Evolutionary conservation across 2,329 filamentous ascomycete genomes (phyloP).

Genomic region (Blumeriella jaapii): DNA sequence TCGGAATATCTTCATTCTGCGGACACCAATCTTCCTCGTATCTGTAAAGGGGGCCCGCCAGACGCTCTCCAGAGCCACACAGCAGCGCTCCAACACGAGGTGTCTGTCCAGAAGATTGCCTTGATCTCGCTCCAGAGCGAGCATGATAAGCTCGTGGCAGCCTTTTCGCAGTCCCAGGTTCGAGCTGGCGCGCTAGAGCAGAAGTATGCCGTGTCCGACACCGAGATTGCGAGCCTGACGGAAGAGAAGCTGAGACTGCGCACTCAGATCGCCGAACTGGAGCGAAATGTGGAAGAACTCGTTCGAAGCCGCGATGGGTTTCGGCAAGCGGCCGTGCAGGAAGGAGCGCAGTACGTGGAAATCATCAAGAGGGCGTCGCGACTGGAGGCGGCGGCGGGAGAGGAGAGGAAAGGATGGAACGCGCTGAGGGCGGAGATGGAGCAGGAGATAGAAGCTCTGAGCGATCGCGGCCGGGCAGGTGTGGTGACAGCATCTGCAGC

Average conservation of each 20-base stretch:
- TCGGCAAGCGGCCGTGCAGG: conserved; percentile 25
- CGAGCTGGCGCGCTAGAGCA: conserved; percentile 38
- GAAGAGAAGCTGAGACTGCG: conserved; percentile 39
- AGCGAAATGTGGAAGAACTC: conserved; percentile 37
- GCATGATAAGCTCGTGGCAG: conserved; percentile 40
- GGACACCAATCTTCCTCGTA: conserved; percentile 15
- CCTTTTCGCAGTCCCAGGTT: conserved; percentile 37
- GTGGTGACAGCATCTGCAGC: background rate
- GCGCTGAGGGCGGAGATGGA: conserved; percentile 22
- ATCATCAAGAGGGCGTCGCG: conserved; percentile 26
- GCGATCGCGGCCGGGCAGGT: conserved; percentile 3
- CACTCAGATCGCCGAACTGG: conserved; percentile 35
- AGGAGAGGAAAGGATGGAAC: conserved; percentile 24
- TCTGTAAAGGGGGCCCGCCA: conserved; percentile 10
- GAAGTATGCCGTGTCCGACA: conserved; percentile 38
- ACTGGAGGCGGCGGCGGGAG: conserved; percentile 21
- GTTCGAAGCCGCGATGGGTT: conserved; percentile 36
- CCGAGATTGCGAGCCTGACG: conserved; percentile 39
- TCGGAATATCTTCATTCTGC: conserved; percentile 13
- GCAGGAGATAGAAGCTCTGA: conserved; percentile 19
- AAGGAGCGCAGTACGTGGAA: conserved; percentile 26
- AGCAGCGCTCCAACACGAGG: conserved; percentile 37
- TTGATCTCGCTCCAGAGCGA: conserved; percentile 42
- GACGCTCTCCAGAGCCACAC: conserved; percentile 25
- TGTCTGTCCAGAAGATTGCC: conserved; percentile 40